Percentiles rank a stretch among this genome's conserved stretches.
phyloP scores from a whole-genome alignment of 352 stramenopile genomes.

The Globisporangium paddicum region DNA sequence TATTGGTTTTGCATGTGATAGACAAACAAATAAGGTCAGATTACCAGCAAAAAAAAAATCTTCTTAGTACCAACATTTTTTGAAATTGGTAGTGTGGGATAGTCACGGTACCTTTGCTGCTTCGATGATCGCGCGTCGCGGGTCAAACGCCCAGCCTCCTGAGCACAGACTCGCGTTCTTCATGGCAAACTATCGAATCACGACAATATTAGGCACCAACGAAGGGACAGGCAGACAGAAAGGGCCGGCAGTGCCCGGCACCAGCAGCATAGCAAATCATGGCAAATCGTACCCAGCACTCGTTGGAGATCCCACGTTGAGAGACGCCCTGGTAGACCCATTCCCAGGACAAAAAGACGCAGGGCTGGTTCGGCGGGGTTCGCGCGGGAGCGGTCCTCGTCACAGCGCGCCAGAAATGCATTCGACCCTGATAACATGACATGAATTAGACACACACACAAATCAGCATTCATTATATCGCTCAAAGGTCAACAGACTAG shows the following conservation, averaged over 20 bases:
- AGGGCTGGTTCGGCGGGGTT: slow-evolving; percentile 29
- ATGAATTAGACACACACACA: background rate
- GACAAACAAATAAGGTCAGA: background rate
- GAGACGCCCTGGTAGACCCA: slow-evolving; percentile 85
- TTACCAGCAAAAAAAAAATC: background rate
- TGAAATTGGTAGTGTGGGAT: background rate
- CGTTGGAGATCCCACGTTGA: slow-evolving; percentile 68
- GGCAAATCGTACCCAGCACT: slow-evolving; percentile 57
- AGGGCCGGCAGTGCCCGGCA: no score
- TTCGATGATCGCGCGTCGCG: slow-evolving; percentile 68
- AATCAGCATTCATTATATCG: background rate
- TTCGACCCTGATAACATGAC: slow-evolving; percentile 32
- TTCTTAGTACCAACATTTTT: background rate
- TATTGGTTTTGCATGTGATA: slow-evolving; percentile 2
- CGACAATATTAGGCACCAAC: background rate
- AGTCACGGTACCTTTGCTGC: slow-evolving; percentile 55
- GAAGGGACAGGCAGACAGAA: background rate
- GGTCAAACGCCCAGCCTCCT: slow-evolving; percentile 65
- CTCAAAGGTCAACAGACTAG: no score
- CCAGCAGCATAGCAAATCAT: background rate
- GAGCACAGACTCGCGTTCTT: slow-evolving; percentile 68
- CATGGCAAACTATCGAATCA: slow-evolving; percentile 61
- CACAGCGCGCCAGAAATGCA: slow-evolving; percentile 83
- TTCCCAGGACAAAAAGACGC: slow-evolving; percentile 80
- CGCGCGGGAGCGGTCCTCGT: slow-evolving; percentile 29